Conservation (phyloP, 2,329 filamentous ascomycete genomes). For the Amylocarpus encephaloides region DNA sequence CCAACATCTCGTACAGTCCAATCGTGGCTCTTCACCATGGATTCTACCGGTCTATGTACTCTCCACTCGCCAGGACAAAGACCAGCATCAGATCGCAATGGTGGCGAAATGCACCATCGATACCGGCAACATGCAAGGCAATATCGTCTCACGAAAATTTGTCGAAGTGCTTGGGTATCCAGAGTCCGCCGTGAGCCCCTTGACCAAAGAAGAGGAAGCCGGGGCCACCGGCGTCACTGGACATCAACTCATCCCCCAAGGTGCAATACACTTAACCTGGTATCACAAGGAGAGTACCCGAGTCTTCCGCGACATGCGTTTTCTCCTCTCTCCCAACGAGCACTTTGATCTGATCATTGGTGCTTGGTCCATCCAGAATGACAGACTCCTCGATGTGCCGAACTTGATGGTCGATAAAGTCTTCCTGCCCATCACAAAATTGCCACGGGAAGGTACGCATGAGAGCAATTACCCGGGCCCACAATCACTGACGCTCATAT, state of each 20-base stretch:
- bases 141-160: slow-evolving; percentile 17
- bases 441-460: background rate
- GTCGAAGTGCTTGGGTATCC: slow-evolving; percentile 12
- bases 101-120: slow-evolving; percentile 18
- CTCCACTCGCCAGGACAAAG: slow-evolving; percentile 7
- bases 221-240: slow-evolving; percentile 15
- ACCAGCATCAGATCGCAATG: slow-evolving; percentile 9
- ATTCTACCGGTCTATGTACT: slow-evolving; percentile 12
- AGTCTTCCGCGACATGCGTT: slow-evolving; percentile 21
- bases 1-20: background rate
- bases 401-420: slow-evolving; percentile 8
- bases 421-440: background rate
- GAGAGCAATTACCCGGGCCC: too few species aligned
- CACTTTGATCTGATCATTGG: slow-evolving; percentile 16
- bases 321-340: slow-evolving; percentile 13
- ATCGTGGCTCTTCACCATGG: slow-evolving; percentile 8
- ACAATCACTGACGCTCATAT: background rate
- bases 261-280: slow-evolving; percentile 17
- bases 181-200: slow-evolving; percentile 1
- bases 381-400: slow-evolving; percentile 10
- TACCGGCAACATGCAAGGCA: slow-evolving; percentile 21
- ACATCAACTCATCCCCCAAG: slow-evolving; percentile 13
- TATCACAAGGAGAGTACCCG: slow-evolving; percentile 15
- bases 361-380: slow-evolving; percentile 12
- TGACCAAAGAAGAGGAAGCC: slow-evolving; percentile 11